phyloP scores from a whole-genome alignment of 1,139 yeast genomes.

The Pichia sp. region DNA sequence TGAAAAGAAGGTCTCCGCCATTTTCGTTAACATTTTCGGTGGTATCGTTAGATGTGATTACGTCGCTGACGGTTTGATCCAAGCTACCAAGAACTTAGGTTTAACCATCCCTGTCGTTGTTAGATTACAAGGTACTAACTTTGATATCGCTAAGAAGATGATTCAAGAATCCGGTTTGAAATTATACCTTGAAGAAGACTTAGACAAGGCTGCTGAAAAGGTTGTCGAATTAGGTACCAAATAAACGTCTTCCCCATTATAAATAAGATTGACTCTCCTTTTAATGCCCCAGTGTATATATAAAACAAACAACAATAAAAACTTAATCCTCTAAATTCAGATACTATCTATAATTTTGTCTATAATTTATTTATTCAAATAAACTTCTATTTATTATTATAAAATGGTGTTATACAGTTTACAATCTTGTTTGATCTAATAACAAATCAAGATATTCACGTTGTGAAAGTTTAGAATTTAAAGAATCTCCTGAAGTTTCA shows the following conservation, averaged over 20 bases:
- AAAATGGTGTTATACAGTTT: too few species aligned
- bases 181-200: slow-evolving; percentile 87
- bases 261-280: too few species aligned
- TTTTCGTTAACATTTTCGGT: slow-evolving; percentile 97
- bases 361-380: not conserved
- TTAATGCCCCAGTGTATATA: slow-evolving; percentile 1
- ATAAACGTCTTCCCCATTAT: slow-evolving; percentile 14
- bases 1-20: slow-evolving; percentile 89
- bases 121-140: slow-evolving; percentile 98
- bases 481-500: slow-evolving; percentile 37
- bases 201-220: slow-evolving; percentile 97
- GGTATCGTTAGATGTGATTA: slow-evolving; percentile 99
- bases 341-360: too few species aligned
- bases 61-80: slow-evolving; percentile 96
- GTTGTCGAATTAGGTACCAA: slow-evolving; percentile 62
- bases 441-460: slow-evolving; percentile 34
- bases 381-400: not conserved
- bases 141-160: slow-evolving; percentile 84
- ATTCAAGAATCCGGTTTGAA: slow-evolving; percentile 88
- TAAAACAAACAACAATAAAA: too few species aligned
- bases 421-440: slow-evolving; percentile 18
- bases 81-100: slow-evolving; percentile 87
- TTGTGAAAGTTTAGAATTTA: slow-evolving; percentile 35
- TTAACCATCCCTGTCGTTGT: slow-evolving; percentile 94
- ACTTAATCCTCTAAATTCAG: too few species aligned